These are phyloP conservation scores for Quillaja saponaria DNA, from an alignment of 306 rosid genomes.

Conservation along the genomic window DNA sequence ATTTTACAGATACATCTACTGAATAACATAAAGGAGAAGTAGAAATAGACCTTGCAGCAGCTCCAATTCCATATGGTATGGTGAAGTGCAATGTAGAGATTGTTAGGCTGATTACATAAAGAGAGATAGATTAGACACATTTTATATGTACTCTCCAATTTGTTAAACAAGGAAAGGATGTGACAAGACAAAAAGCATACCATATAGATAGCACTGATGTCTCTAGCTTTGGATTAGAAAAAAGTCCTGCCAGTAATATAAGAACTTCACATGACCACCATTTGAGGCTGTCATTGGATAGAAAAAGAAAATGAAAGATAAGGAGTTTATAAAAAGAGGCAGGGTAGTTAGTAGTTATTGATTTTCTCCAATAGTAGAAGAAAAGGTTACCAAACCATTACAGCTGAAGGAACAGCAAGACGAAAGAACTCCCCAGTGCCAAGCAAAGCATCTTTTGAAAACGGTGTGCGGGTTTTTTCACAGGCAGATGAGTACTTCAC, in stretches of 20 bases:
- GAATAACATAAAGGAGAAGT: neutral
- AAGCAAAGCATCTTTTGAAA: constrained; percentile 38
- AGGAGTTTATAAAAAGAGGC: too few relatives aligned
- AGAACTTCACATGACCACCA: constrained; percentile 74
- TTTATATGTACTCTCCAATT: too few relatives aligned
- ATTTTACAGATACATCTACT: neutral
- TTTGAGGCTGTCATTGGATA: constrained; percentile 41
- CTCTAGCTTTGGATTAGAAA: constrained; percentile 63
- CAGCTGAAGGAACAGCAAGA: constrained; percentile 62
- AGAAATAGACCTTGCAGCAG: constrained; percentile 54
- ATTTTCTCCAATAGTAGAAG: too few relatives aligned
- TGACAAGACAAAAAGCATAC: constrained; percentile 33
- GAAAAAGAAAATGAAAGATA: constrained; percentile 38
- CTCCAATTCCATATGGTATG: constrained; percentile 61
- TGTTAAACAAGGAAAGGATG: neutral
- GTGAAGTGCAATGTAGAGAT: constrained; percentile 62
- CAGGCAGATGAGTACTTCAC: constrained; percentile 48
- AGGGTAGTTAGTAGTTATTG: too few relatives aligned
- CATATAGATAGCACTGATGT: constrained; percentile 69
- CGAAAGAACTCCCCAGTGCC: constrained; percentile 40
- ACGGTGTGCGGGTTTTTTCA: constrained; percentile 35
- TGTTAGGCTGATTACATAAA: constrained; percentile 44
- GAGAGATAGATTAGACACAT: neutral
- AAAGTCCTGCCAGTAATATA: constrained; percentile 56
- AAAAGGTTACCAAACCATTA: constrained; percentile 69